Conservation (phyloP, 2,329 filamentous ascomycete species). For the Talaromyces sp. region DNA sequence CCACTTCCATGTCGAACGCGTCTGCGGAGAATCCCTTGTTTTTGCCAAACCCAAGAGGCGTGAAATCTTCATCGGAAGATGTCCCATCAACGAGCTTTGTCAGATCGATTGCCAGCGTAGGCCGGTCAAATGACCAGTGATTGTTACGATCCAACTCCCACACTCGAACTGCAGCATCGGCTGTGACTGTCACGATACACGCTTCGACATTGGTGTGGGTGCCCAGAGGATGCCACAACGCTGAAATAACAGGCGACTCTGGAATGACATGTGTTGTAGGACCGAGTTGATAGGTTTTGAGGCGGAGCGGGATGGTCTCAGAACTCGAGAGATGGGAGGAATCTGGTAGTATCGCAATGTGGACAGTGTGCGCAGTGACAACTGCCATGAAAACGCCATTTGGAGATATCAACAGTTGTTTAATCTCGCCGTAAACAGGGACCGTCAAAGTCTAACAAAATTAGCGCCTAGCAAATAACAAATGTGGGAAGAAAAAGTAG, state of each 20-base stretch:
- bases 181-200: conserved; percentile 81
- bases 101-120: conserved; percentile 77
- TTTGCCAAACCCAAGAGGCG: conserved; percentile 65
- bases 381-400: conserved; percentile 77
- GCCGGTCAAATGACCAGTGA: conserved; percentile 79
- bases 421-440: conserved; percentile 74
- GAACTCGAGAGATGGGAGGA: conserved; percentile 66
- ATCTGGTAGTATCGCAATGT: conserved; percentile 81
- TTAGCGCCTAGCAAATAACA: conserved; percentile 5
- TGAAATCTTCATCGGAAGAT: conserved; percentile 75
- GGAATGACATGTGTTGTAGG: conserved; percentile 88
- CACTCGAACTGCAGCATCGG: conserved; percentile 78
- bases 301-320: conserved; percentile 64
- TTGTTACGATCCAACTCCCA: conserved; percentile 87
- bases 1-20: conserved; percentile 87
- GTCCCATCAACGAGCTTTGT: conserved; percentile 83
- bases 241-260: conserved; percentile 71
- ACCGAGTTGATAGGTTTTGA: conserved; percentile 86
- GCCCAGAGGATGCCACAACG: conserved; percentile 88
- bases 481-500: not conserved
- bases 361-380: conserved; percentile 78
- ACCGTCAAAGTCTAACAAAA: conserved; percentile 63
- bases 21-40: conserved; percentile 85
- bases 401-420: conserved; percentile 79
- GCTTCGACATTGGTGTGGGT: conserved; percentile 59